phyloP scores from a whole-genome alignment of 2,329 filamentous ascomycete genomes.

The Penicillium sp. region DNA sequence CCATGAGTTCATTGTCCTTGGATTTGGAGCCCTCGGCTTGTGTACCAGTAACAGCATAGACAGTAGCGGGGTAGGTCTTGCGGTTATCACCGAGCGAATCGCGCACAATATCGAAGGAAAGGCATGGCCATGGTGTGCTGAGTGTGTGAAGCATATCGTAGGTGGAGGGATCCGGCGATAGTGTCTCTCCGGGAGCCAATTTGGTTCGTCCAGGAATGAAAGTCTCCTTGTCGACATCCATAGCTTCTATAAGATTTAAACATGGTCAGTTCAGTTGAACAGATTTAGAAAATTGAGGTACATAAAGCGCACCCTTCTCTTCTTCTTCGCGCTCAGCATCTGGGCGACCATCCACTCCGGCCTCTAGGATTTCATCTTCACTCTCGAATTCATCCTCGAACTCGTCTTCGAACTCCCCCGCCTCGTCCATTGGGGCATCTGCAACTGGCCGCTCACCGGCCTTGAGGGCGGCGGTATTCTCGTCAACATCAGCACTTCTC shows the following conservation, averaged over 20 bases:
- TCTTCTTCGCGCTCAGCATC: constrained; percentile 93
- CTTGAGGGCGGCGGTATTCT: constrained; percentile 57
- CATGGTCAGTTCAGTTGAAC: not conserved
- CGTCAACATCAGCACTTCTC: constrained; percentile 55
- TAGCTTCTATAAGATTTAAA: constrained; percentile 56
- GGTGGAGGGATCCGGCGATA: constrained; percentile 87
- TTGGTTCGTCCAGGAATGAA: constrained; percentile 95
- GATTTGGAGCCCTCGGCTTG: constrained; percentile 75
- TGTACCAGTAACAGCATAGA: constrained; percentile 92
- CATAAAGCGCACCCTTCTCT: constrained; percentile 57
- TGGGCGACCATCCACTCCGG: constrained; percentile 86
- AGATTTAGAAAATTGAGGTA: not conserved
- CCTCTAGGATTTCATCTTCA: constrained; percentile 88
- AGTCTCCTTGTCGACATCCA: constrained; percentile 91
- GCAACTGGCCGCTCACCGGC: constrained; percentile 58
- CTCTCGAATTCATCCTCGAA: constrained; percentile 97
- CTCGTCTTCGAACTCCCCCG: constrained; percentile 68
- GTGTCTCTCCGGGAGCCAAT: constrained; percentile 83
- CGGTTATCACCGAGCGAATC: constrained; percentile 85
- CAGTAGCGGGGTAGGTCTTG: constrained; percentile 88
- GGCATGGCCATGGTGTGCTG: constrained; percentile 92
- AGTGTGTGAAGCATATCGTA: constrained; percentile 97
- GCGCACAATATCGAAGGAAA: constrained; percentile 89
- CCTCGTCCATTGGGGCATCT: constrained; percentile 51
- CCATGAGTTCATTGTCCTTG: constrained; percentile 88